Evolutionary conservation across 176 grass and related monocot genomes (phyloP), one percentile per base, ranked within the genome.

Genomic region (Avena eriantha): DNA sequence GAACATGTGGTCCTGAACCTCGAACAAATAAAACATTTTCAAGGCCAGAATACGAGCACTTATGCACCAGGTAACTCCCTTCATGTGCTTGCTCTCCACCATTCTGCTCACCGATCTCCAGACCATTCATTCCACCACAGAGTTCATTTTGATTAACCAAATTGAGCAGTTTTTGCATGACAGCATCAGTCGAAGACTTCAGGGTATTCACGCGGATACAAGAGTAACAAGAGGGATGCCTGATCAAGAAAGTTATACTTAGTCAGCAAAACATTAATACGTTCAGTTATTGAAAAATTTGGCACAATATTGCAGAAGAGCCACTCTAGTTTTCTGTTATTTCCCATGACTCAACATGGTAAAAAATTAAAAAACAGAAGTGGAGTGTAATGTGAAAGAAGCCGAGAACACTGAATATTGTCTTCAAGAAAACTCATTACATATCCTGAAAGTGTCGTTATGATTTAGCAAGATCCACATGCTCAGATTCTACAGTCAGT

Each of bases 181-280:
- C 90, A 73, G 77, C 84, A 80, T 89, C 78, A 64, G 65, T 86
- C 22, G 93, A 89, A 56, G 93, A 94, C 71, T 91, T 96, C 34
- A 96, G 65, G 58, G 93, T 94, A 78, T 98, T 98, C 78, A 98
- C 93, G 35, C 92, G 92, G 75, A 98, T 89, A 81, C 90, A 98
- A 87, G 88, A 98, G 80, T 98, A 96, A 74, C 88, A 80, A 79
- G 96, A 96, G 47, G 96, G 96, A 54, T 83, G 85, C 90, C 96
- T 98, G 74, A 72, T 67, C 65, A 88, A 51, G 23, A 82, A 90
- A 73, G 60, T n/a, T 63, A 67, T 22, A 74, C 29, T 77, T 82
- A 84, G 79, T 77, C 73, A 53, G 66, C 39, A 61, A 59, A 87
- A 85, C 70, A 82, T 45, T 34, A 82, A 72, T 48, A 49, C 8